These are phyloP conservation scores for Suillus lakei DNA, from an alignment of 768 basidiomycete species.

Conservation along the genomic window DNA sequence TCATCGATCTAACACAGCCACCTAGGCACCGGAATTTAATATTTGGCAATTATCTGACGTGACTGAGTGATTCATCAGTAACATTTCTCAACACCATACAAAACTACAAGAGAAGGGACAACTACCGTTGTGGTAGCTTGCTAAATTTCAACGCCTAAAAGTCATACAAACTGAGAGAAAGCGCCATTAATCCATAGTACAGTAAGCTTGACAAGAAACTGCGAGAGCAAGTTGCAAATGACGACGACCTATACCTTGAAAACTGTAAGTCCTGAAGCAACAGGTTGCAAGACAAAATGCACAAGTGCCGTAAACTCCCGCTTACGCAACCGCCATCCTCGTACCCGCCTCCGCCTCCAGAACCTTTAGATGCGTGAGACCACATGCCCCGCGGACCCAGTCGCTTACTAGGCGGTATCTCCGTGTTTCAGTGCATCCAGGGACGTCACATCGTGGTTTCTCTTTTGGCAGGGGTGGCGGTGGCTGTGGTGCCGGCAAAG, in stretches of 20 bases:
- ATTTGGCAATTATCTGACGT: too few relatives aligned
- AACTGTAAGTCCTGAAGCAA: neutral
- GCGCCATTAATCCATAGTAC: neutral
- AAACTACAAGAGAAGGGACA: too few relatives aligned
- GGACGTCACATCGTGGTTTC: constrained; percentile 52
- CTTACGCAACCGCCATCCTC: neutral
- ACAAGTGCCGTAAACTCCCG: neutral
- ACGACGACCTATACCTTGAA: neutral
- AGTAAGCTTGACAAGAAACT: neutral
- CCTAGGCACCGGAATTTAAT: too few relatives aligned
- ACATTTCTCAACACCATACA: too few relatives aligned
- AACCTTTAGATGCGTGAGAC: constrained; percentile 64
- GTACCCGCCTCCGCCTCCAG: constrained; percentile 42
- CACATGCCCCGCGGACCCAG: constrained; percentile 64
- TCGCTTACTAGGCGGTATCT: constrained; percentile 72
- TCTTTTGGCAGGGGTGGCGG: constrained; percentile 13
- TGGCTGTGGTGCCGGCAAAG: constrained; percentile 12
- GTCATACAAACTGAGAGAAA: neutral
- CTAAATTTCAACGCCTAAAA: neutral
- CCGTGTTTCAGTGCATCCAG: constrained; percentile 56
- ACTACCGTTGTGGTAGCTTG: neutral
- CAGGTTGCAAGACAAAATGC: neutral
- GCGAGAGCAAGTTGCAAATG: neutral
- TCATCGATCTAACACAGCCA: too few relatives aligned
- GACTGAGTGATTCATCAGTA: too few relatives aligned